A percentile compares a stretch with the other conserved stretches of the same genome.
phyloP scores from a whole-genome alignment of 2,329 filamentous ascomycete species.

The Beauveria australis region DNA sequence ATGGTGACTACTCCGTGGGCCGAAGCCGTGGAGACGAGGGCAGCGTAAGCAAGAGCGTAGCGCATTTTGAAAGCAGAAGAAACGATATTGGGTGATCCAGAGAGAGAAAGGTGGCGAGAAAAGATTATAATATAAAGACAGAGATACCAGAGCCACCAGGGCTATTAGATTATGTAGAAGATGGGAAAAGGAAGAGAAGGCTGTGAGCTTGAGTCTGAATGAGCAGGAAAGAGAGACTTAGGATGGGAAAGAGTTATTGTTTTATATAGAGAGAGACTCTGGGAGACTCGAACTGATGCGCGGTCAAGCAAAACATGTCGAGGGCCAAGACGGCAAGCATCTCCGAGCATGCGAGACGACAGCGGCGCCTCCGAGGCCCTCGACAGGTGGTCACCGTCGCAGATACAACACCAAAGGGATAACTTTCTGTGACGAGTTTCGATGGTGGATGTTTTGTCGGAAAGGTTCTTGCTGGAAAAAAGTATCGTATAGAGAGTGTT shows the following conservation, averaged over 20 bases:
- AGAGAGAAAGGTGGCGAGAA: background rate
- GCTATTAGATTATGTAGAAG: slow-evolving; percentile 3
- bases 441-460: background rate
- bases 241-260: background rate
- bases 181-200: background rate
- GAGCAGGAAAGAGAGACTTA: background rate
- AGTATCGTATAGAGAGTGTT: background rate
- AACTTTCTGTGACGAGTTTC: slow-evolving; percentile 6
- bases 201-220: slow-evolving; percentile 2
- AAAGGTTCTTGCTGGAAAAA: background rate
- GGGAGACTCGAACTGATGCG: background rate
- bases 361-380: background rate
- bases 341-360: background rate
- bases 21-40: slow-evolving; percentile 38
- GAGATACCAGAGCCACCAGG: slow-evolving; percentile 11
- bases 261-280: background rate
- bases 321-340: background rate
- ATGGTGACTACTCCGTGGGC: slow-evolving; percentile 51
- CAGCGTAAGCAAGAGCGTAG: slow-evolving; percentile 20
- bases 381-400: background rate
- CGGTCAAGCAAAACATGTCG: background rate
- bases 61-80: slow-evolving; percentile 21
- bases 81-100: background rate
- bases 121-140: background rate
- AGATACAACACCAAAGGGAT: background rate